A percentile compares a stretch with the other conserved stretches of the same genome.
phyloP scores from a whole-genome alignment of 495 filamentous ascomycete genomes.

The Penicillium soppii region DNA sequence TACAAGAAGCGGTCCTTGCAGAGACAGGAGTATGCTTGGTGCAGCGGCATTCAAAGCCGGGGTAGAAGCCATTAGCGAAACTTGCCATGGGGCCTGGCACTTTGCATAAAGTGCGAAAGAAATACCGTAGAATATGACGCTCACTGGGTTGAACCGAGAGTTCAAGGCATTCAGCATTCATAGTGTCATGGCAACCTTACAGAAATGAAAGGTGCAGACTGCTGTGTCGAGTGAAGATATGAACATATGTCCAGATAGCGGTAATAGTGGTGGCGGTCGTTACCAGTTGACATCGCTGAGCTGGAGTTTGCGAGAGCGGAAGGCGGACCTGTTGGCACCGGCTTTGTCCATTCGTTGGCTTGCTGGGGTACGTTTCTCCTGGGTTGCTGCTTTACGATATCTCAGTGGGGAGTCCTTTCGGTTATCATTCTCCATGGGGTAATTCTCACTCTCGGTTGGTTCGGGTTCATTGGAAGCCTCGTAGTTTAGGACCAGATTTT shows the following conservation, averaged over 20 bases:
- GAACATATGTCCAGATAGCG: conserved; percentile 1
- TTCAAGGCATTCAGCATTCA: neutral
- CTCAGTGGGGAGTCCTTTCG: conserved; percentile 2
- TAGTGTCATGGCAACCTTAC: neutral
- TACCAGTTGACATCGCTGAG: conserved; percentile 98
- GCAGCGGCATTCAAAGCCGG: neutral
- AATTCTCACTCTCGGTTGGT: conserved; percentile 60
- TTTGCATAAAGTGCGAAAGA: neutral
- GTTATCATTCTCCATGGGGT: conserved; percentile 13
- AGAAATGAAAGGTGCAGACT: neutral
- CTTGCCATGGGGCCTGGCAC: neutral
- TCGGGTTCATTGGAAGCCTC: conserved; percentile 81
- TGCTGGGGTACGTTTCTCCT: conserved; percentile 39
- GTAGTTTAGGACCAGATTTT: conserved; percentile 94
- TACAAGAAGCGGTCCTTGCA: neutral
- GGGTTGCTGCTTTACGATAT: conserved; percentile 14
- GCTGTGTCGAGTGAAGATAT: conserved; percentile 3
- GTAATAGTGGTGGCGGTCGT: conserved; percentile 1
- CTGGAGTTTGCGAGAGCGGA: conserved; percentile 87
- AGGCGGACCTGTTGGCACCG: conserved; percentile 68
- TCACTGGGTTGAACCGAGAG: neutral
- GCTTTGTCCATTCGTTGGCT: conserved; percentile 61
- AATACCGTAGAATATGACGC: neutral
- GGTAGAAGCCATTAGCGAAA: neutral
- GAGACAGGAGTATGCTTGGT: neutral